Base-by-base conservation (phyloP, 805 yeast species). In the Spathaspora passalidarum region DNA sequence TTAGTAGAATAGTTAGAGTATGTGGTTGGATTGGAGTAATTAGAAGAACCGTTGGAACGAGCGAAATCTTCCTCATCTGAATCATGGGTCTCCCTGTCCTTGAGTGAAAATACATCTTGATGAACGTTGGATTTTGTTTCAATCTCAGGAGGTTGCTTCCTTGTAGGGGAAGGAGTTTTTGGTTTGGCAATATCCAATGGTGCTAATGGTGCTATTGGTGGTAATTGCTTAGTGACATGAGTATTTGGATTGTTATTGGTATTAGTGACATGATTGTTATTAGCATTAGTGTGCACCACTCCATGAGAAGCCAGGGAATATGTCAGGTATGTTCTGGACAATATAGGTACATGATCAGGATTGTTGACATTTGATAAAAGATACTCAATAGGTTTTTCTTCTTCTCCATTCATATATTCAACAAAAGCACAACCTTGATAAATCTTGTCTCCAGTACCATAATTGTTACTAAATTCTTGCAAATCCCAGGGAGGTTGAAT, bases 391-490 rank as follows among this genome's bases (percentile, higher is more conserved):
- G 45, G 40, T 9, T 23, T 48, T 16, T 67, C 72, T 35, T 65
- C 69, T 13, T 49, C 55, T 1, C 76, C 77, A 16, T 59, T 51
- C 65, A 64, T 60, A 46, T 57, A 88, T 57, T 88, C 88, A 26
- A 84, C 70, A 55, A 84, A 88, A 49, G 68, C 72, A 1, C 88
- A 82, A 1, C 86, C 80, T 5, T 76, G 72, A 45, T 72, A 72
- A 32, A 84, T 79, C 47, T 75, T 74, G 49, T 77, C 67, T 0
- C 96, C 95, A 0, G 95, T 86, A 5, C 83, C 85, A 51, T 73
- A 72, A 26, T 68, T 68, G 5, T 69, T 63, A 10, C 80, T 77
- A 61, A 81, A 87, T 2, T 64, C 61, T 22, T 69, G 68, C 17
- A 86, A 67, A 51, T 88, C 96, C 16, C 66, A 67, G 2, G 68